These are phyloP conservation scores for Aspergillus baeticus DNA, from an alignment of 495 filamentous ascomycete species.

Conservation along the genomic window DNA sequence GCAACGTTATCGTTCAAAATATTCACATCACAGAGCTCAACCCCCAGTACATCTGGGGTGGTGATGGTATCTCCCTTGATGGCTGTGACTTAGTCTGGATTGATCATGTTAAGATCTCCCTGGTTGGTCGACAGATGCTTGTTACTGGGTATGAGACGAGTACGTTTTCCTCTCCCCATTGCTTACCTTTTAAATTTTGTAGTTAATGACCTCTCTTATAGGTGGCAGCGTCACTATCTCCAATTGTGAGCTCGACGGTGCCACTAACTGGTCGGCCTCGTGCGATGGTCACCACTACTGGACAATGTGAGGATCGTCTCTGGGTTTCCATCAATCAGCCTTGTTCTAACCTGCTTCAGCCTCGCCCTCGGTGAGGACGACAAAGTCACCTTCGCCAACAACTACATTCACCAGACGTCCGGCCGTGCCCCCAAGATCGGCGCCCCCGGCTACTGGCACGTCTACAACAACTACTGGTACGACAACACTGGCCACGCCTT, in stretches of 20 bases:
- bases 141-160: constrained; percentile 26
- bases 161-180: constrained; percentile 11
- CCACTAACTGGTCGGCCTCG: constrained; percentile 47
- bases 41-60: constrained; percentile 42
- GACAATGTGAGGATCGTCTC: constrained; percentile 32
- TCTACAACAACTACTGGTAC: constrained; percentile 39
- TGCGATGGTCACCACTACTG: constrained; percentile 58
- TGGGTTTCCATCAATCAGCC: background rate
- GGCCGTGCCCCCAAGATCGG: constrained; percentile 53
- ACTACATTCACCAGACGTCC: constrained; percentile 50
- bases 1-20: constrained; percentile 47
- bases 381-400: constrained; percentile 33
- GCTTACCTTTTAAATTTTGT: too few relatives aligned
- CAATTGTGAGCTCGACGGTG: constrained; percentile 49
- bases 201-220: too few relatives aligned
- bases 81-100: constrained; percentile 36
- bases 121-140: constrained; percentile 33
- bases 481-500: constrained; percentile 37
- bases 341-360: constrained; percentile 10
- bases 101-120: constrained; percentile 37
- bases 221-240: constrained; percentile 33
- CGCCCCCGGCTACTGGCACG: constrained; percentile 45
- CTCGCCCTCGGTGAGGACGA: constrained; percentile 31
- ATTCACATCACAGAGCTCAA: constrained; percentile 44
- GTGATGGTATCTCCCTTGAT: constrained; percentile 38